Evolutionary conservation across 495 filamentous ascomycete genomes (phyloP), one percentile per base, ranked within the genome.

Genomic region (Xylaria curta): DNA sequence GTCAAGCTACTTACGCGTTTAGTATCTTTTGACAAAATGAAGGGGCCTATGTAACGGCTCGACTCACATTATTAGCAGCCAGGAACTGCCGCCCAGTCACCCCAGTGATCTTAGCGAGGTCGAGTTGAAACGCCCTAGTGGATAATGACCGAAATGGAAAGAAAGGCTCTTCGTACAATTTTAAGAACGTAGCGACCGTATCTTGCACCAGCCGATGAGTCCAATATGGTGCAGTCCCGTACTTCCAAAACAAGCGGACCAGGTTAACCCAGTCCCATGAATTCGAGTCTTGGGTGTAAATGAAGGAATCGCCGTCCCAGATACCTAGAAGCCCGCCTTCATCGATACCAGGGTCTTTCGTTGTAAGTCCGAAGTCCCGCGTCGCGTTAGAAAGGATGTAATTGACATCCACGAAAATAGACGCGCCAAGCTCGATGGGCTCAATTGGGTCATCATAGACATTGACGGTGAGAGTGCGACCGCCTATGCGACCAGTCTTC

Each of bases 381-480:
- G 91, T 87, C 0, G 95, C 92, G 59, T 90, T 88, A 71, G 90
- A 88, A 15, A 98, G 88, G 75, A 95, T 97, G 19, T 89, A 81
- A 78, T 99, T 99, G 54, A 93, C 88, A 54, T 92, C 78, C 36
- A 98, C 94, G 77, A 99, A 99, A 74, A 98, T 97, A 40, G 90
- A 94, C 46, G 92, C 97, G 10, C 96, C 96, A 1, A 98, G 87
- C 74, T 99, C 96, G 59, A 97, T 87, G 7, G 93, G 93, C 58
- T 89, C 81, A 0, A 84, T 76, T 5, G 91, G 85, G 75, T 96
- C 85, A 72, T 89, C 88, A 72, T 92, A 94, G 0, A 89, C 92
- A 78, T 97, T 86, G 44, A 98, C 91, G 24, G 96, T 98, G 8
- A 94, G 96, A 31, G 93, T 93, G 15, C 96, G 92, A 33, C 96